phyloP scores from a whole-genome alignment of 2,329 filamentous ascomycete species.

The Nemania diffusa region DNA sequence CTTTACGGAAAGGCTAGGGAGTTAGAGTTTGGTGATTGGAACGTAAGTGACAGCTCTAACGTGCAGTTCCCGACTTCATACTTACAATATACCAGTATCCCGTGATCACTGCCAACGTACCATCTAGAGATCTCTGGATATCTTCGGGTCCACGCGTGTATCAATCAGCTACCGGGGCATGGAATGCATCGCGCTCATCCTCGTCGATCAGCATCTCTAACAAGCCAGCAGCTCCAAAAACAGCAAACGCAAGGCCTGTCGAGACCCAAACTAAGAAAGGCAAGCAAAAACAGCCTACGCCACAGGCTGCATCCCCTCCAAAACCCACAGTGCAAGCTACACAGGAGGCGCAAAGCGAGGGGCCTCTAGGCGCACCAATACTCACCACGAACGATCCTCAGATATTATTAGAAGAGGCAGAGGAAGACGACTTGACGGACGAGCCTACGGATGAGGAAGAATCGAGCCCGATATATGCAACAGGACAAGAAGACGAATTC shows the following conservation, averaged over 20 bases:
- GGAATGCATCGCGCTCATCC: slow-evolving; percentile 43
- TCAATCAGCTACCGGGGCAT: slow-evolving; percentile 49
- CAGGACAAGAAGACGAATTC: slow-evolving; percentile 45
- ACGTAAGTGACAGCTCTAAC: slow-evolving; percentile 68
- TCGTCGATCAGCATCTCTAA: slow-evolving; percentile 48
- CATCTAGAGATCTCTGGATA: slow-evolving; percentile 73
- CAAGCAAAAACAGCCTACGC: slow-evolving; percentile 44
- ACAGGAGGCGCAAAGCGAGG: slow-evolving; percentile 46
- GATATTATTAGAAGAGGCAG: slow-evolving; percentile 49
- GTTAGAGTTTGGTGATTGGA: slow-evolving; percentile 90
- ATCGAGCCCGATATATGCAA: slow-evolving; percentile 40
- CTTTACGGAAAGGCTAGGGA: slow-evolving; percentile 77
- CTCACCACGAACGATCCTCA: slow-evolving; percentile 49
- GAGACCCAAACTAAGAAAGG: slow-evolving; percentile 47
- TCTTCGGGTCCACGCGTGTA: slow-evolving; percentile 51
- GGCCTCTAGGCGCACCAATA: slow-evolving; percentile 48
- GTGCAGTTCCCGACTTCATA: slow-evolving; percentile 35
- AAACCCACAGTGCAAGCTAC: slow-evolving; percentile 43
- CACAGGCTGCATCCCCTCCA: slow-evolving; percentile 34
- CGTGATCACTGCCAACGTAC: slow-evolving; percentile 84
- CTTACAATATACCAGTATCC: slow-evolving; percentile 72
- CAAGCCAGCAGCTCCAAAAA: slow-evolving; percentile 34
- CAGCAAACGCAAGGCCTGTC: slow-evolving; percentile 44
- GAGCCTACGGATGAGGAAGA: slow-evolving; percentile 33
- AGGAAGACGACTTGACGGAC: slow-evolving; percentile 47